Evolutionary conservation across 2,329 filamentous ascomycete genomes (phyloP), one percentile per base, ranked within the genome.

Genomic region (Xylaria sp.): DNA sequence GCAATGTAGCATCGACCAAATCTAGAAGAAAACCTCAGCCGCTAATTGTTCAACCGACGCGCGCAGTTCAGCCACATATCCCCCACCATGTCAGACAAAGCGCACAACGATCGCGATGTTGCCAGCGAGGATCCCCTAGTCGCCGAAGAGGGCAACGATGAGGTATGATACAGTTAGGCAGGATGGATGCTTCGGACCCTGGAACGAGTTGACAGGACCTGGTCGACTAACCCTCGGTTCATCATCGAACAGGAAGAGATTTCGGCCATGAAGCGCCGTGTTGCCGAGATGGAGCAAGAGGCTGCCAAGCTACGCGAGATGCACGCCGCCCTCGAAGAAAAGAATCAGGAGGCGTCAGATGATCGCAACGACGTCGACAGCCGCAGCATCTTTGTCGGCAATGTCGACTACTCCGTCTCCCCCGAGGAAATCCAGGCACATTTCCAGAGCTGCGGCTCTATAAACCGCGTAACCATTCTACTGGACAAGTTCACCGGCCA

Each of bases 381-480:
- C 73, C 91, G 96, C 76, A 97, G 94, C 82, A 94, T 99, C 81
- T 99, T 99, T 80, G 96, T 99, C 52, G 96, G 96, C 74, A 99
- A 99, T 76, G 96, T 99, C 73, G 96, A 99, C 82, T 99, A 99
- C 81, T 94, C 93, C 70, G 94, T 95, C 25, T 97, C 94, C 32
- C 96, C 96, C 2, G 96, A 99, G 82, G 96, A 99, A 84, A 96
- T 99, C 67, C 96, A 99, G 84, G 93, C 94, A 67, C 96, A 99
- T 79, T 99, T 99, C 83, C 94, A 97, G 85, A 97, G 91, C 84
- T 97, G 94, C 76, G 96, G 96, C 68, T 93, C 92, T 73, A 99
- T 99, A 85, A 99, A 99, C 82, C 91, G 96, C 69, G 96, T 99
- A 67, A 99, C 96, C 1, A 99, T 99, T 73, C 84, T 99, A 74